Evolutionary conservation across 2,329 filamentous ascomycete species (phyloP), one percentile per base, ranked within the genome.

Genomic region (Cordyceps farinosa): DNA sequence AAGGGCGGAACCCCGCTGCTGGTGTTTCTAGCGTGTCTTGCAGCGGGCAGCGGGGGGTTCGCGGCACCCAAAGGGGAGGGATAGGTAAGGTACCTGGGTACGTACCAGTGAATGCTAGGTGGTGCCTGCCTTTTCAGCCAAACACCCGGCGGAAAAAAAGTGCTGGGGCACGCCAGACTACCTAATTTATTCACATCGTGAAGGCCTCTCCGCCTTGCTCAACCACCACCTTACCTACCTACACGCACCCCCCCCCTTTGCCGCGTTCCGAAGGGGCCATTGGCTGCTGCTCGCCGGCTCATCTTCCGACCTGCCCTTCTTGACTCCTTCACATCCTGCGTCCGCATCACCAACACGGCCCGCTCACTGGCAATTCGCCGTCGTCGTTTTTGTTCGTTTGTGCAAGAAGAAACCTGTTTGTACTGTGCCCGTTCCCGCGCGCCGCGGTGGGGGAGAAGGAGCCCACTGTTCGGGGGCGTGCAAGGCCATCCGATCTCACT

Each of bases 151-250:
- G 32, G 55, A 52, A 38, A 55, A 53, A 52, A 38, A 52, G 32
- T 22, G 51, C 10, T 32, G 59, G 59, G 59, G 59, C 32, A 62
- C 27, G 59, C 59, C 34, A n/a, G 59, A 62, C 59, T 62, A 62
- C 59, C 59, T 62, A 42, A 62, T 22, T 22, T 22, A 22, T 22
- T 22, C 22, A 22, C 32, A 55, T 55, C 32, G 59, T 62, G 50
- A 62, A 54, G 32, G n/a, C 53, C 58, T 61, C 38, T 45, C 9
- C 29, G 48, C 17, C 34, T 38, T 10, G 9, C 51, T 10, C 22
- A 56, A 40, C 53, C 40, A 38, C 50, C 32, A 2, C 11, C 38
- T n/a, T 15, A 57, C 38, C 48, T 22, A 9, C 48, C 38, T n/a
- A 40, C 5, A 22, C 42, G 32, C 58, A 40, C 45, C 29, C 50